A percentile compares a stretch with the other conserved stretches of the same genome.
Conservation (phyloP, 257 asterid genomes). For the Primulina tabacum region DNA sequence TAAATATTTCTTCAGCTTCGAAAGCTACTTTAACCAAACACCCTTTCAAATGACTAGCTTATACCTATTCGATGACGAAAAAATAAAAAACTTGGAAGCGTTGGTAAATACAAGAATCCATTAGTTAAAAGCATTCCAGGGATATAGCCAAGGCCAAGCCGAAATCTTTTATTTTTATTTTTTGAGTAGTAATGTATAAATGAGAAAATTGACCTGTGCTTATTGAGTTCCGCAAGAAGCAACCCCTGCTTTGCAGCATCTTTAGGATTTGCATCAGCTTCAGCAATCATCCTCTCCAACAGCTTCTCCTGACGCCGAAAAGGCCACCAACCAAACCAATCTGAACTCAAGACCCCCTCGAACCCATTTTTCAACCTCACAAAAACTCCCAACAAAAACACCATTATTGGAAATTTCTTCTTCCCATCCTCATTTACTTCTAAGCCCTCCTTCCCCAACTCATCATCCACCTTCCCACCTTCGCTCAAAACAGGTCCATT, state of each 20-base stretch:
- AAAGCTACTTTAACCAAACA: background rate
- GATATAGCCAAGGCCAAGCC: background rate
- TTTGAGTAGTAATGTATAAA: background rate
- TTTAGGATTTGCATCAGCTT: constrained; percentile 81
- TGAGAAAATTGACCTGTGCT: constrained; percentile 51
- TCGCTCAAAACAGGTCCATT: constrained; percentile 31
- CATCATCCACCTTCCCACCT: constrained; percentile 28
- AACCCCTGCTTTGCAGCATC: constrained; percentile 72
- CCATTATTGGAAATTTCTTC: constrained; percentile 54
- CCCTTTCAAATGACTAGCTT: background rate
- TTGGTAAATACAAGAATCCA: background rate
- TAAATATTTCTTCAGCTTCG: background rate
- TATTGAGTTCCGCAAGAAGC: constrained; percentile 79
- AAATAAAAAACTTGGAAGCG: background rate
- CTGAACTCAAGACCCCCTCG: constrained; percentile 48
- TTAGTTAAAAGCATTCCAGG: background rate
- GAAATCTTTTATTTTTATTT: too few relatives aligned
- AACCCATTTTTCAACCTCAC: constrained; percentile 48
- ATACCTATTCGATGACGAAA: background rate
- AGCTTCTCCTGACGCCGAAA: constrained; percentile 78
- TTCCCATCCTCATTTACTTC: constrained; percentile 34
- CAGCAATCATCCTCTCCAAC: constrained; percentile 63
- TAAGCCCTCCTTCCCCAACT: constrained; percentile 27
- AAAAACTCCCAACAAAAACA: constrained; percentile 55
- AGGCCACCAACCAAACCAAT: constrained; percentile 88